Evolutionary conservation across 2,329 filamentous ascomycete genomes (phyloP).

Genomic region (Diaporthe batatas): DNA sequence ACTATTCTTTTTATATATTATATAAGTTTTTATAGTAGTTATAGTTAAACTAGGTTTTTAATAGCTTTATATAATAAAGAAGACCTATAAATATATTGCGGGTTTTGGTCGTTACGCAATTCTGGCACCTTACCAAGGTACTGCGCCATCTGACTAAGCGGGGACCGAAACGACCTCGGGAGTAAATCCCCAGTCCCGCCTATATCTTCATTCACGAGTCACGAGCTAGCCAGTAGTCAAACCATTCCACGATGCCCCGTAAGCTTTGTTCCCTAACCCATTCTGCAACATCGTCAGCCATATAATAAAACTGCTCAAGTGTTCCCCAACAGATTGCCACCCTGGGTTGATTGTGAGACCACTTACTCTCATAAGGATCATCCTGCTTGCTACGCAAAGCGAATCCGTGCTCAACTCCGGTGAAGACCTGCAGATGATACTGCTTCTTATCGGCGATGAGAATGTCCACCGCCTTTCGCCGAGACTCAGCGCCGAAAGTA

Average conservation of each 20-base stretch:
- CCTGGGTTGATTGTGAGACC: background rate
- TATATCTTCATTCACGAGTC: rapidly evolving
- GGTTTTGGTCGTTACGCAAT: no score
- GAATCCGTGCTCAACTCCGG: conserved; percentile 73
- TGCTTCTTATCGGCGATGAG: conserved; percentile 55
- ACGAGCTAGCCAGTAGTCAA: conserved; percentile 16
- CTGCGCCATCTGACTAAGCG: no score
- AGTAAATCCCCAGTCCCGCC: no score
- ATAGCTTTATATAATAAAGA: no score
- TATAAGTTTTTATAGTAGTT: no score
- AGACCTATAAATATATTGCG: no score
- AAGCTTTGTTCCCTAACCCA: conserved; percentile 51
- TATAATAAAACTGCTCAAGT: no score
- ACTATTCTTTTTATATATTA: no score
- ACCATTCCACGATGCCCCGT: conserved; percentile 17
- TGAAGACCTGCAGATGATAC: conserved; percentile 75
- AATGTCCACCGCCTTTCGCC: conserved; percentile 58
- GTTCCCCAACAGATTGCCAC: no score
- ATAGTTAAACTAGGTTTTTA: no score
- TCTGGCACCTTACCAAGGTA: no score
- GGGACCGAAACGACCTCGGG: no score
- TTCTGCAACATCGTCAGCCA: conserved; percentile 40
- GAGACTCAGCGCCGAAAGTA: conserved; percentile 55
- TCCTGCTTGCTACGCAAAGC: conserved; percentile 67
- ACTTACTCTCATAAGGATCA: conserved; percentile 56